Base-by-base conservation (phyloP, 2,329 filamentous ascomycete species). In the Lecanicillium sp. region DNA sequence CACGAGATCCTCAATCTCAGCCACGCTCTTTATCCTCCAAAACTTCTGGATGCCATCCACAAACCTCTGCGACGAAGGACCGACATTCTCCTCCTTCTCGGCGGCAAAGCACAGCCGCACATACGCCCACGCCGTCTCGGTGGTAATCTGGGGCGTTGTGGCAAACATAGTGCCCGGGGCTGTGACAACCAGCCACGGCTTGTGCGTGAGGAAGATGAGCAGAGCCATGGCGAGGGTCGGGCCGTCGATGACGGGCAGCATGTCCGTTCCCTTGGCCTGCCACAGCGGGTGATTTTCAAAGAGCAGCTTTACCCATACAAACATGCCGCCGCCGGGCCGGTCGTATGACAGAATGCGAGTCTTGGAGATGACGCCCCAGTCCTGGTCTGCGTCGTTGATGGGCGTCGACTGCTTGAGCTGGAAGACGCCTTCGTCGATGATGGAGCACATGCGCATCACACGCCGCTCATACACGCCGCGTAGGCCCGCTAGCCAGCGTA, bases 241-340 rank as follows among this genome's bases (percentile, higher is more conserved):
- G 0, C 73, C 69, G 36, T 72, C 63, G 15, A 84, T 63, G 28
- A 75, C 59, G 14, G 60, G 56, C 3, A 58, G 46, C n/a, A 33
- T 39, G 17, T 37, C 42, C 17, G 51, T 46, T 18, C 60, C 55
- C 31, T 51, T 46, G 3, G 57, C 57, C 37, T 57, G 52, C 56
- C 68, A 80, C 12, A 94, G 69, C 11, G 87, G 86, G 54, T 95
- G 88, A 2, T 69, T 66, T 39, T 82, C 74, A 50, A 88, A 83
- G 55, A 79, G 71, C 44, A 92, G 62, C 40, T 76, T 72, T 4
- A 94, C 52, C 89, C 89, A 96, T 40, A 94, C 62, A 59, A 95
- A 96, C 88, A 96, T 96, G 54, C 89, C 89, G 27, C 81, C 89
- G 19, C 84, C 76, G 1, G 89, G 88, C 72, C 84, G 87, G 49